These are phyloP conservation scores for Cyberlindnera japonica DNA, from an alignment of 805 yeast genomes.

Conservation along the genomic window DNA sequence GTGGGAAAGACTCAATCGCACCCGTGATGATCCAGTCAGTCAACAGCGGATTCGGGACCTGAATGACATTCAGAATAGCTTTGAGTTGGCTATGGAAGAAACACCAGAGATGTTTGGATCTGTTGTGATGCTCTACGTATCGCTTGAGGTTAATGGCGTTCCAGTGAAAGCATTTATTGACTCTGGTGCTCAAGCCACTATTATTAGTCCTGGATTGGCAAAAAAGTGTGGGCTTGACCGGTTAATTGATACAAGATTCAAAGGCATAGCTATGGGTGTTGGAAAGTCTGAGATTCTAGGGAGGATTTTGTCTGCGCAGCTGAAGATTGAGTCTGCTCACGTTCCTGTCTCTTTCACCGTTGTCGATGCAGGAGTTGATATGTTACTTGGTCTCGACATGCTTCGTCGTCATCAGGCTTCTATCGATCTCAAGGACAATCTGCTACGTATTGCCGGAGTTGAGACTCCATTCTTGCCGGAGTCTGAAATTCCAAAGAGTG, in stretches of 20 bases:
- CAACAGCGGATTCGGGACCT: slow-evolving; percentile 63
- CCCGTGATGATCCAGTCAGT: slow-evolving; percentile 69
- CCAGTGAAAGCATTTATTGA: slow-evolving; percentile 92
- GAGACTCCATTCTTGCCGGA: slow-evolving; percentile 73
- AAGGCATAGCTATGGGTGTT: slow-evolving; percentile 86
- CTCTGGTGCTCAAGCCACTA: slow-evolving; percentile 91
- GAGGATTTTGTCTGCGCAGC: slow-evolving; percentile 82
- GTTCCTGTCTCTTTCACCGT: slow-evolving; percentile 70
- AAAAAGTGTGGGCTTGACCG: slow-evolving; percentile 65
- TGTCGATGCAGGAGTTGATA: slow-evolving; percentile 66
- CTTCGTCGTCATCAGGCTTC: slow-evolving; percentile 81
- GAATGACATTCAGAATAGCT: slow-evolving; percentile 73
- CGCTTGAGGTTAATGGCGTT: slow-evolving; percentile 72
- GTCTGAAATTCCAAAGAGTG: slow-evolving; percentile 52
- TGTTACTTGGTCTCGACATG: slow-evolving; percentile 88
- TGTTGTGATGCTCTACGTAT: slow-evolving; percentile 80
- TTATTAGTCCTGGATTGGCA: slow-evolving; percentile 75
- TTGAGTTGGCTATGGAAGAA: slow-evolving; percentile 75
- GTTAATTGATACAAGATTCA: slow-evolving; percentile 73
- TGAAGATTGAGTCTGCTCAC: slow-evolving; percentile 63
- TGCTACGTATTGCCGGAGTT: slow-evolving; percentile 65
- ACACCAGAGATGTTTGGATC: slow-evolving; percentile 86
- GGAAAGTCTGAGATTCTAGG: slow-evolving; percentile 81
- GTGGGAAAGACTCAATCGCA: slow-evolving; percentile 47
- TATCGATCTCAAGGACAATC: slow-evolving; percentile 67